These are phyloP conservation scores for Candida pseudofarinosa DNA, from an alignment of 805 yeast genomes.

Conservation along the genomic window DNA sequence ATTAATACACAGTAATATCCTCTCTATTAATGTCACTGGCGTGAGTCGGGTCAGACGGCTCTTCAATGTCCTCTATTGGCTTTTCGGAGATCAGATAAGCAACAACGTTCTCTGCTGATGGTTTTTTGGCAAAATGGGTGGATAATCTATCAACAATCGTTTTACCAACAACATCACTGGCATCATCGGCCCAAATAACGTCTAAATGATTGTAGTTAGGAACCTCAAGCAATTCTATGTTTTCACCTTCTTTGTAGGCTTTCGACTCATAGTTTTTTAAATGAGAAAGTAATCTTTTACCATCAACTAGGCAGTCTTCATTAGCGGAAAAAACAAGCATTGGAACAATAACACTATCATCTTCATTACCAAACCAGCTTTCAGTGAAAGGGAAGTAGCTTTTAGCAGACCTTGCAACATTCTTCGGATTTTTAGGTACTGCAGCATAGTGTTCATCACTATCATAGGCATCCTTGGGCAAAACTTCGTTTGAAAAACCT, in stretches of 20 bases:
- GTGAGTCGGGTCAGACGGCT: not conserved
- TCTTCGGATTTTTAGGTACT: slow-evolving; percentile 14
- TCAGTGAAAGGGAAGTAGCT: slow-evolving; percentile 50
- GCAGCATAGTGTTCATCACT: slow-evolving; percentile 23
- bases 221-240: slow-evolving; percentile 41
- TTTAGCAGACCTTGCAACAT: slow-evolving; percentile 29
- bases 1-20: not conserved
- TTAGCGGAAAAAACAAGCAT: slow-evolving; percentile 68
- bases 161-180: slow-evolving; percentile 59
- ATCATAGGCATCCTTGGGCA: slow-evolving; percentile 26
- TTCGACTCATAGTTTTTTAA: slow-evolving; percentile 55
- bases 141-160: slow-evolving; percentile 12
- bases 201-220: slow-evolving; percentile 80
- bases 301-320: slow-evolving; percentile 74
- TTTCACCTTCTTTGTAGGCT: slow-evolving; percentile 28
- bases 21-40: not conserved
- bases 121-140: not conserved
- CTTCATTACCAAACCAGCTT: slow-evolving; percentile 44
- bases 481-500: slow-evolving; percentile 37
- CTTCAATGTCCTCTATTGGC: not conserved
- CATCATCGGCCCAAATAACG: slow-evolving; percentile 88
- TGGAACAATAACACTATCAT: slow-evolving; percentile 41
- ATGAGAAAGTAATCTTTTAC: slow-evolving; percentile 61
- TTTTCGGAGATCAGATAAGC: not conserved
- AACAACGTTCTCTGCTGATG: not conserved